Base-by-base conservation (phyloP, 371 early-diverging fungal species). In the Vairimorpha necatrix region DNA sequence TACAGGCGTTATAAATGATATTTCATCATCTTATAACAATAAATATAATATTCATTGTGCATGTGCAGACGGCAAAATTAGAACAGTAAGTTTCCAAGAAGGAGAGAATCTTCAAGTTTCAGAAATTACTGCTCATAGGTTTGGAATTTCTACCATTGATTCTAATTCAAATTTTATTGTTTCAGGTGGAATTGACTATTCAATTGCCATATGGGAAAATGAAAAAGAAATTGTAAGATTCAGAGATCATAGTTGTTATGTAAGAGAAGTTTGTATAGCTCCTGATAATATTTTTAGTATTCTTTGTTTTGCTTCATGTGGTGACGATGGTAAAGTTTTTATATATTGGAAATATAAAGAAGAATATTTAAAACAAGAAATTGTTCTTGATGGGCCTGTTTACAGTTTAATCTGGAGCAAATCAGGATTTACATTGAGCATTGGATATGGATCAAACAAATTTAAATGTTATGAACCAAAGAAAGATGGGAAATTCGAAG, bases 41-140 rank as follows among this genome's bases (percentile, higher is more conserved):
- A 24, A 66, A 11, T 53, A 76, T 65, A 69, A 42, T 18, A 68
- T 86, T 14, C 74, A 73, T 48, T 83, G 83, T 69, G 86, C 71
- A 24, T 86, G 86, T 71, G 76, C 81, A 28, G 83, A 82, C 66
- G 86, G 86, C 20, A 78, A 60, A 22, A 32, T 86, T 18, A 79
- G 82, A 56, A 76, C 54, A 53, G 0, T 78, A 38, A 39, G 58
- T 14, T 61, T 78, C 46, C 72, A 61, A 22, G 36, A 30, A 30
- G 67, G 65, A 6, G 66, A 74, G 3, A 63, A 42, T 0, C 16
- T 42, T 14, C 39, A 16, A 32, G 76, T 53, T n/a, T 24, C 39
- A 1, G 74, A 71, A 16, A 22, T 67, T 11, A 20, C 54, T 38
- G 65, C 67, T 34, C 81, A 83, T 54, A 68, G 75, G 38, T 74